Base-by-base conservation (phyloP, 73 alveolate genomes). In the Symbiodinium pilosum region DNA sequence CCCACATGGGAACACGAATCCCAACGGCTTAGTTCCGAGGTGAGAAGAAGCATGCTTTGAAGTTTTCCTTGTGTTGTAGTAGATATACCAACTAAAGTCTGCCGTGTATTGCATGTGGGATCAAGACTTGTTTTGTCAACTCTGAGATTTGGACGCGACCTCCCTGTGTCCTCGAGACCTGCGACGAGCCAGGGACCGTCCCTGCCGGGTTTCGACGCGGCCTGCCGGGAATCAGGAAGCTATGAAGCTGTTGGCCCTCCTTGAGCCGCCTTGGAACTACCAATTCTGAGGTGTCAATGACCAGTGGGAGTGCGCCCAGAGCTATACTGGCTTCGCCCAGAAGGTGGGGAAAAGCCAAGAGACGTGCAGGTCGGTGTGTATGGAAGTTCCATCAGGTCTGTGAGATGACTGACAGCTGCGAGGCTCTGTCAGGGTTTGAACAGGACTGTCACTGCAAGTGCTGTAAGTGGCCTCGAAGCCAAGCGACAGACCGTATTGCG, bases 321-420 rank as follows among this genome's bases (percentile, higher is more conserved):
- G 96, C 87, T 89, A 89, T 75, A 89, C 96, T 7, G 96, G 96
- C 87, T 89, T 89, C 47, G 96, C 96, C 8, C 87, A 89, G 39
- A 89, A 89, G 96, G 96, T 83, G n/a, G 30, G 52, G 47, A n/a
- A 32, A 21, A 41, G n/a, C n/a, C 36, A 24, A 73, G n/a, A 36
- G 54, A n/a, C 11, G 51, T 77, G n/a, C 34, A 11, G 11, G 1
- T 11, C 44, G 6, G 34, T 30, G 84, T 69, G 41, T 14, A 5
- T 39, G 44, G 47, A 24, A 32, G 5, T 36, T 34, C 26, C 36
- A 26, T 32, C 51, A 89, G 96, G 96, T 68, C 51, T 89, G 96
- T 43, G 96, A 89, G 54, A 64, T 85, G 44, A 89, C 96, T 9
- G 96, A 89, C 77, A 89, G 87, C 87, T 89, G 96, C 75, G 96